Evolutionary conservation across 2,329 filamentous ascomycete species (phyloP), one percentile per base, ranked within the genome.

Genomic region (Claviceps digitariae): DNA sequence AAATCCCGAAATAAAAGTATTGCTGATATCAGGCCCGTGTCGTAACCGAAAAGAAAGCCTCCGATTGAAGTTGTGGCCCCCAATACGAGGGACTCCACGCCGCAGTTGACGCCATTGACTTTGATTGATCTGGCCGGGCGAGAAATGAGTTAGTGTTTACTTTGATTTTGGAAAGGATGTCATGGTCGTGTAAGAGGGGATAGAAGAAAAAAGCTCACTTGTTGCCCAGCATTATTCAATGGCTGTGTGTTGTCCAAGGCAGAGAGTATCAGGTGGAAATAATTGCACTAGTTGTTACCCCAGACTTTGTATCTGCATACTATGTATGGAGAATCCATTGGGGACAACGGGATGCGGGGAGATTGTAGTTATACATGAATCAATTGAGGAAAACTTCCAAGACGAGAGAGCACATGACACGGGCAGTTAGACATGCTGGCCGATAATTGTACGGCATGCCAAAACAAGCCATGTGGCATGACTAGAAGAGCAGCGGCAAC

Each of bases 41-140:
- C 80, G 58, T 82, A 82, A 48, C 80, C 81, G 63, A 82, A 82
- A 56, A 83, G 73, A 64, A 81, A 80, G 48, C 78, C 80, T 56
- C 79, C 79, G 43, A 83, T 74, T 46, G 74, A 77, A 45, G 78
- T 79, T 44, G 75, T 69, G 36, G 73, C 65, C 46, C 76, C 77
- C 29, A 81, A 59, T 29, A 74, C 51, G 55, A 74, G 57, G 25
- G 71, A 58, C 56, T 73, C 70, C 25, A 63, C 52, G 48, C 71
- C 70, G 51, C 69, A 72, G 48, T 71, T 63, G 61, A 69, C 69
- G 56, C 71, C 70, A 60, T 71, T 72, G 62, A 72, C 55, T 53
- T 64, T 68, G 60, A 73, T 63, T 38, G 69, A 70, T 55, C 69
- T 72, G 8, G 23, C 9, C 27, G 21, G 25, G 13, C 0, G 25